phyloP scores from a whole-genome alignment of 2,329 filamentous ascomycete species.

The Hymenotorrendiella dingleyae region DNA sequence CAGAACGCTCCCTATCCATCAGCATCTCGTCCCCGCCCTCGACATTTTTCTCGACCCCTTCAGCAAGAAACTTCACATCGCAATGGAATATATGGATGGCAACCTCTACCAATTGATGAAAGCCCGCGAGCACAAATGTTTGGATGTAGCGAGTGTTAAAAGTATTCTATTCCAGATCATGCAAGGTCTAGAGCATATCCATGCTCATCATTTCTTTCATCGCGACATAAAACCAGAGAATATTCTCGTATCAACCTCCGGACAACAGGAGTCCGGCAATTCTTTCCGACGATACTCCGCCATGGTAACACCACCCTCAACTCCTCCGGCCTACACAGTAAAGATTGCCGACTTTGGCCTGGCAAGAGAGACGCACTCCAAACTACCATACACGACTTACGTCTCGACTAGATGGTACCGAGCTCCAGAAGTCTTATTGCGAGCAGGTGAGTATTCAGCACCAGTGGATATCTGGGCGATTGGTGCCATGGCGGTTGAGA shows the following conservation, averaged over 20 bases:
- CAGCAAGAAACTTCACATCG: slow-evolving; percentile 93
- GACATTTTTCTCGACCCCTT: slow-evolving; percentile 98
- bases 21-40: slow-evolving; percentile 90
- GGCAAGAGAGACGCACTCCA: slow-evolving; percentile 94
- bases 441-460: slow-evolving; percentile 93
- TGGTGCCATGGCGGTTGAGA: slow-evolving; percentile 96
- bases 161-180: slow-evolving; percentile 98
- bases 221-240: slow-evolving; percentile 99
- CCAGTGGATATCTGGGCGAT: slow-evolving; percentile 98
- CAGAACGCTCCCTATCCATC: slow-evolving; percentile 77
- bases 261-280: slow-evolving; percentile 68
- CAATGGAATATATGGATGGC: slow-evolving; percentile 99
- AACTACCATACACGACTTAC: slow-evolving; percentile 94
- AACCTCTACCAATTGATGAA: slow-evolving; percentile 99
- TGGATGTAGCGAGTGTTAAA: slow-evolving; percentile 90
- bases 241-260: slow-evolving; percentile 88
- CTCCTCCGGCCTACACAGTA: slow-evolving; percentile 87
- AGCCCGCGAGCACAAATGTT: slow-evolving; percentile 86
- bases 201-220: slow-evolving; percentile 96
- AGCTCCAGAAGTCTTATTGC: slow-evolving; percentile 86
- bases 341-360: slow-evolving; percentile 99
- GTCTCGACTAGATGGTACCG: slow-evolving; percentile 96
- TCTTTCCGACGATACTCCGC: slow-evolving; percentile 90
- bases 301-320: slow-evolving; percentile 89
- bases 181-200: slow-evolving; percentile 92